Evolutionary conservation across 345 rosid species (phyloP).

Genomic region (Salix purpurea): DNA sequence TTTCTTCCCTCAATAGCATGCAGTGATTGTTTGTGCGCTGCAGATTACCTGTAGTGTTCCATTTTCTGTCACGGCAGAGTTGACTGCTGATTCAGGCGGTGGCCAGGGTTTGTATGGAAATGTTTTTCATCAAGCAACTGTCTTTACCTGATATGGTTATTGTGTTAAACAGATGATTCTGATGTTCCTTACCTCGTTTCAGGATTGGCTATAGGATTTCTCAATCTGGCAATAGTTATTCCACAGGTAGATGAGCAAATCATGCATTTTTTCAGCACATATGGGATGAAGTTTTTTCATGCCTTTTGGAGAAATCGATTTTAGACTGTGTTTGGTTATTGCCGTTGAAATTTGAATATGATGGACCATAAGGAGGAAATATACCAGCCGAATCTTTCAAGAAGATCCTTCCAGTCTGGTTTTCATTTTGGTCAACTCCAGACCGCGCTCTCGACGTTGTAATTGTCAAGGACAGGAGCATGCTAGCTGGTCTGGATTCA

Average conservation of each 20-base stretch:
- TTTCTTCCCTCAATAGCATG: background rate
- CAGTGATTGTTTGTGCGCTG: constrained; percentile 18
- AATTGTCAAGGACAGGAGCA: background rate
- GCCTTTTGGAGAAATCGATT: background rate
- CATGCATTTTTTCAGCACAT: background rate
- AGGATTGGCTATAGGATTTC: constrained; percentile 96
- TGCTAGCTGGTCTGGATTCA: constrained; percentile 4
- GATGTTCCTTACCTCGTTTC: constrained; percentile 17
- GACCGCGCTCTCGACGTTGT: background rate
- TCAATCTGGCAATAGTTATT: constrained; percentile 87
- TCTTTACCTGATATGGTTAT: background rate
- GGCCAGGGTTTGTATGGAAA: constrained; percentile 66
- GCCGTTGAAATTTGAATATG: background rate
- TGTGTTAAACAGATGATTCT: background rate
- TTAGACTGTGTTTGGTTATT: background rate
- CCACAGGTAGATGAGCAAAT: constrained; percentile 57
- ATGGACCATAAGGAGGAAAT: constrained; percentile 56
- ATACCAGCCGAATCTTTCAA: constrained; percentile 77
- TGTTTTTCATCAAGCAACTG: background rate
- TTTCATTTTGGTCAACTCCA: constrained; percentile 65
- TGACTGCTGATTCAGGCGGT: constrained; percentile 93
- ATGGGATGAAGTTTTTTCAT: background rate
- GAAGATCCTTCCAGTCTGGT: constrained; percentile 58
- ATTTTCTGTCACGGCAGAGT: constrained; percentile 86
- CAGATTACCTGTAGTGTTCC: constrained; percentile 95